Evolutionary conservation across 2,329 filamentous ascomycete genomes (phyloP).

Genomic region (Aspergillus aculeatus): DNA sequence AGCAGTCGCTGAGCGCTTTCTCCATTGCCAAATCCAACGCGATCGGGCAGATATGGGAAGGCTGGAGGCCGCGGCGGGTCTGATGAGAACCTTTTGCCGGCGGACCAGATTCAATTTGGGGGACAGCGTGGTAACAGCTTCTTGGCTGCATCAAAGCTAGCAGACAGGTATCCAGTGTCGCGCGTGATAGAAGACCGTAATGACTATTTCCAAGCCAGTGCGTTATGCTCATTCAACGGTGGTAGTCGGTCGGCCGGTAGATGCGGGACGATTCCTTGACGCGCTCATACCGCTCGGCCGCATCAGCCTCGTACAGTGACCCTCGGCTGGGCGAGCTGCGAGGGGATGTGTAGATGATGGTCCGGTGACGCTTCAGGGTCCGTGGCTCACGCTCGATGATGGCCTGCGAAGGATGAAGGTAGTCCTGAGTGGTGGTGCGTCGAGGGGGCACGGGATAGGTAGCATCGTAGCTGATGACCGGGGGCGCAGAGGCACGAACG

Average conservation of each 20-base stretch:
- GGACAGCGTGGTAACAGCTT: not conserved
- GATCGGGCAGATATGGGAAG: not conserved
- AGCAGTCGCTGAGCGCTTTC: not conserved
- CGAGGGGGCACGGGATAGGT: conserved; percentile 33
- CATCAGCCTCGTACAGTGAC: conserved; percentile 37
- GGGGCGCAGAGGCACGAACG: not conserved
- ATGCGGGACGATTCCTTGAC: conserved; percentile 30
- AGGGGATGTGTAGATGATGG: conserved; percentile 38
- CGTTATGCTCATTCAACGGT: conserved; percentile 25
- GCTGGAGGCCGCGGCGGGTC: not conserved
- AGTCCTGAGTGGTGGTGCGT: conserved; percentile 19
- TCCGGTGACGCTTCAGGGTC: conserved; percentile 27
- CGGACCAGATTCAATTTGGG: not conserved
- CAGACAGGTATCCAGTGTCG: not conserved
- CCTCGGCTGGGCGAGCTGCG: conserved; percentile 35
- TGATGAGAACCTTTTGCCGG: not conserved
- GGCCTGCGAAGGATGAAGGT: conserved; percentile 16
- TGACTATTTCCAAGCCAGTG: not conserved
- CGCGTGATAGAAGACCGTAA: not conserved
- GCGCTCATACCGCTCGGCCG: conserved; percentile 35
- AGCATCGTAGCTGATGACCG: conserved; percentile 33
- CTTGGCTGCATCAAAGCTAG: not conserved
- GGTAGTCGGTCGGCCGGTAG: conserved; percentile 31
- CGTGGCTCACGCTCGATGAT: conserved; percentile 32
- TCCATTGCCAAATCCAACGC: not conserved